Conservation (phyloP, 306 rosid species). For the Notholithocarpus densiflorus region DNA sequence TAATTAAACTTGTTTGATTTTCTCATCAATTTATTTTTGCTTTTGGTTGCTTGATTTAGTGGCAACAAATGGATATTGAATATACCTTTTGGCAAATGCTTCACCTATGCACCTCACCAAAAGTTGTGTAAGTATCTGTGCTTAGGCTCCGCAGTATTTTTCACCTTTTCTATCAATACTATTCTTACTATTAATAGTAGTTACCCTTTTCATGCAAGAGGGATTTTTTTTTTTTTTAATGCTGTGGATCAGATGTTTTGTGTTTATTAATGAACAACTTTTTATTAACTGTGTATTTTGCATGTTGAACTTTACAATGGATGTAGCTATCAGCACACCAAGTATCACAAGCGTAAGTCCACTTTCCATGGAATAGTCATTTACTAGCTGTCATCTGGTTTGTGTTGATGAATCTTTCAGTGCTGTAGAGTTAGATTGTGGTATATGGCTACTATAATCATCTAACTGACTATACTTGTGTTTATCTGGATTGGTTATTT, state of each 20-base stretch:
- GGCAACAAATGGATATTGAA: conserved; percentile 99
- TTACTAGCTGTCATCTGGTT: conserved; percentile 1
- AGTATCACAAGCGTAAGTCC: conserved; percentile 97
- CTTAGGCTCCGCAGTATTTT: conserved; percentile 9
- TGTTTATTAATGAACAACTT: background rate
- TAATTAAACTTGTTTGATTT: conserved; percentile 8
- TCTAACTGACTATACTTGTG: background rate
- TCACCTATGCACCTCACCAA: conserved; percentile 92
- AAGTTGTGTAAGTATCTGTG: conserved; percentile 83
- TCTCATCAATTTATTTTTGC: conserved; percentile 3
- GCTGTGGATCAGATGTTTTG: background rate
- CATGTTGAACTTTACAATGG: conserved; percentile 49
- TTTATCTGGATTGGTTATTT: background rate
- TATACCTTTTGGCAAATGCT: conserved; percentile 99
- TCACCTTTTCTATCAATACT: background rate
- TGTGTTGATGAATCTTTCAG: conserved; percentile 5
- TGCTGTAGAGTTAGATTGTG: background rate
- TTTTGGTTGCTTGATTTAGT: conserved; percentile 45
- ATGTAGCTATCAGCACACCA: conserved; percentile 97
- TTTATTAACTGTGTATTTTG: conserved; percentile 28
- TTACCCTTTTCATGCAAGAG: background rate
- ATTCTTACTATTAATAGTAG: background rate
- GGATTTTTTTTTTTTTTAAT: background rate
- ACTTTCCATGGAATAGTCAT: conserved; percentile 19
- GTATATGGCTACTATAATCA: background rate